Base-by-base conservation (phyloP, 179 eudicot species). In the Heliamphora ciliata region DNA sequence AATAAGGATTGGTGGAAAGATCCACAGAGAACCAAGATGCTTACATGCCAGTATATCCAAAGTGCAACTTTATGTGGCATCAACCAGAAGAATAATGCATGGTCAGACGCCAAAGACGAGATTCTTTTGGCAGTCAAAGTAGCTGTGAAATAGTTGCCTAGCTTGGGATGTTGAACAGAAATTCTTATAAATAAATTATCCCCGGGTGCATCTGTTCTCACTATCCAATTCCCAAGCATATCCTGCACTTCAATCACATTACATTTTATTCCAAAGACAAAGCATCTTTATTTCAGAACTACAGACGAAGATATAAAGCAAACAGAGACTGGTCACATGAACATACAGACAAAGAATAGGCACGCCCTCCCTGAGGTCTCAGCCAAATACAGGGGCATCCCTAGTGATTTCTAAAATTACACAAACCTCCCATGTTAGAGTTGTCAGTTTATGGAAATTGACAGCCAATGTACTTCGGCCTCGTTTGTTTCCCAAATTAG, bases 1-100 rank as follows among this genome's bases (percentile, higher is more conserved):
- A 81, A 4, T 10, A 44, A 21, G 40, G 76, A 59, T 4, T 11
- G 6, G 48, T 46, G 48, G 73, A 56, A 67, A 68, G 74, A 24
- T 18, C 66, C 40, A 67, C 31, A 54, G 24, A 47, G 51, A 72
- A 51, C 46, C 50, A 63, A 44, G 74, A 64, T 8, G 80, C 98
- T 94, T 90, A 94, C 98, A 84, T 95, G 93, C 97, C 98, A 95
- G 88, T 93, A 95, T 77, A 95, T 95, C 97, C 97, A 90, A n/a
- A 93, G 2, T 48, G 98, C 97, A 85, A 94, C 98, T 87, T 91
- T 95, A 82, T 93, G 98, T 56, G 98, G 98, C 98, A 93, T 95
- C 87, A 95, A 86, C 95, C 97, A 95, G 92, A 95, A 95, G 85
- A 87, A 95, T 52, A 86, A 24, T 9, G 88, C 82, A 76, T 86